Conservation (phyloP, 1,284 basidiomycete genomes). For the Tylopilus sp. region DNA sequence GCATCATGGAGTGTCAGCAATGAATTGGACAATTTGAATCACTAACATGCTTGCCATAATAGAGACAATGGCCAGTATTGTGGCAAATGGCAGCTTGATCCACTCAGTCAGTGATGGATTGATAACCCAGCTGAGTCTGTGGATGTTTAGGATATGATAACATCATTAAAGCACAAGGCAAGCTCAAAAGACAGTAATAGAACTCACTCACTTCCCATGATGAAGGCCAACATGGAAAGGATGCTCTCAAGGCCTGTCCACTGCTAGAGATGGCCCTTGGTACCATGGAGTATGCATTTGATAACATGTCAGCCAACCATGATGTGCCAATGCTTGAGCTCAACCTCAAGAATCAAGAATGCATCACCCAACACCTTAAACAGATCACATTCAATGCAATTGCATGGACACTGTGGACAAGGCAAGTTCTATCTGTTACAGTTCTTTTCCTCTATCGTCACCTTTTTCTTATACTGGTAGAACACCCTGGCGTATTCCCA, state of each 20-base stretch:
- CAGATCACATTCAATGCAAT: neutral
- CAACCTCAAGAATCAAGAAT: neutral
- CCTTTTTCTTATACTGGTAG: too few species aligned
- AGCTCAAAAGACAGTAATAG: neutral
- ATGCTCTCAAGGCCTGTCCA: neutral
- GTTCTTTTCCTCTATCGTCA: too few species aligned
- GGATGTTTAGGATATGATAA: neutral
- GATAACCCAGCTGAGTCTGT: neutral
- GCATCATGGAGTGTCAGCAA: too few species aligned
- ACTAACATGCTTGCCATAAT: too few species aligned
- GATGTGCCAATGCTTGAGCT: neutral
- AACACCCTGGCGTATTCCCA: too few species aligned
- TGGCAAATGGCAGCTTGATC: neutral
- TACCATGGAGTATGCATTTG: neutral
- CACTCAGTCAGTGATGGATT: neutral
- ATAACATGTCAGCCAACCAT: neutral
- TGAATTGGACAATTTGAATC: neutral
- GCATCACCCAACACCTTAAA: neutral
- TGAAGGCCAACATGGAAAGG: neutral
- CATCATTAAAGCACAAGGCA: neutral
- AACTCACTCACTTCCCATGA: neutral
- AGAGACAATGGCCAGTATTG: neutral
- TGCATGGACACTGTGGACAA: neutral
- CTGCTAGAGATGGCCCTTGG: neutral
- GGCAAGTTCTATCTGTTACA: too few species aligned